Evolutionary conservation across 768 basidiomycete species (phyloP).

Genomic region (Fistulinella prunicolor): DNA sequence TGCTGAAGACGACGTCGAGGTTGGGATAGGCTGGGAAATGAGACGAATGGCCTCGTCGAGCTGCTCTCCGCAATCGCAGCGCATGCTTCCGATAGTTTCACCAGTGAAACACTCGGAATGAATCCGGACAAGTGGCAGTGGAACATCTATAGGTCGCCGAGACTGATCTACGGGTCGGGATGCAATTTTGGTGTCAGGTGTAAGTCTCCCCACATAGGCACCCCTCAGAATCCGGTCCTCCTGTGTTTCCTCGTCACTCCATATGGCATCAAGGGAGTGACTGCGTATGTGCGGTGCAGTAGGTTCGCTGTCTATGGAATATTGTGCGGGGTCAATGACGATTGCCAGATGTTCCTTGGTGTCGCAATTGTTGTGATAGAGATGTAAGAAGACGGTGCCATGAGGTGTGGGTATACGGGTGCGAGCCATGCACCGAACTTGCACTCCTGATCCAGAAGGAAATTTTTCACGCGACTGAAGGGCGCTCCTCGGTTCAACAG

Average conservation of each 20-base stretch:
- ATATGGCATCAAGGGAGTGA: conserved; percentile 73
- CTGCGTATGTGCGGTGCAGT: conserved; percentile 70
- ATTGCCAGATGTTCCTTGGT: conserved; percentile 94
- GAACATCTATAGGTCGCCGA: conserved; percentile 35
- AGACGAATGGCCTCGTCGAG: conserved; percentile 94
- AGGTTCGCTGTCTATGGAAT: conserved; percentile 43
- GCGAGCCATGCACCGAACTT: conserved; percentile 92
- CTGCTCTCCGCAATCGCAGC: conserved; percentile 98
- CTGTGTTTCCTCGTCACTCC: conserved; percentile 84
- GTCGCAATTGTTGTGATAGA: conserved; percentile 93
- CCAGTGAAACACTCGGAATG: conserved; percentile 99
- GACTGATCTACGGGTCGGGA: conserved; percentile 35
- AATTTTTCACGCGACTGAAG: conserved; percentile 1
- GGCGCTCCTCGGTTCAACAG: conserved; percentile 21
- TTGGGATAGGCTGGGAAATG: conserved; percentile 67
- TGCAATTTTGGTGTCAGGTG: conserved; percentile 47
- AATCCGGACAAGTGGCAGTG: conserved; percentile 85
- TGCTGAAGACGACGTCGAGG: conserved; percentile 37
- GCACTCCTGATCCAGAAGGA: conserved; percentile 31
- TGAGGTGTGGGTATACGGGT: conserved; percentile 97
- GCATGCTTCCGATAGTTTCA: conserved; percentile 96
- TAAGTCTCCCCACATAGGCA: conserved; percentile 85
- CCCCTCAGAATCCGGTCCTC: conserved; percentile 92
- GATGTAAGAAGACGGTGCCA: conserved; percentile 87
- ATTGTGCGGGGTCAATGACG: conserved; percentile 88